Percentiles rank a stretch among this genome's conserved stretches.
Evolutionary conservation across 139 green algal species (phyloP).

Genomic region (Volvox africanus): DNA sequence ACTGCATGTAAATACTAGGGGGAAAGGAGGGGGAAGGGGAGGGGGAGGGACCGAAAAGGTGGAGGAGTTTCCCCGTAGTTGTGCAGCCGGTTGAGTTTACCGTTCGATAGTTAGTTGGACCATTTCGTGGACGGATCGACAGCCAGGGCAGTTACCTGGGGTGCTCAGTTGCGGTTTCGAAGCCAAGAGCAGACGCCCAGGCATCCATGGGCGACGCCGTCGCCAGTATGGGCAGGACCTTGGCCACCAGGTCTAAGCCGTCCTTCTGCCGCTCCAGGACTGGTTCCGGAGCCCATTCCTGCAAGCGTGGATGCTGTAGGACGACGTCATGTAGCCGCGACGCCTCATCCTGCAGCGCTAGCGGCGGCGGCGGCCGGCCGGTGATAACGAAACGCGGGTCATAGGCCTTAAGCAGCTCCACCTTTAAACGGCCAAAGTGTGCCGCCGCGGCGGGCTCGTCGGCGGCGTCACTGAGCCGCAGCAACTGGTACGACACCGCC

Average conservation of each 20-base stretch:
- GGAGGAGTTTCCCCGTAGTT: no score
- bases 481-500: constrained; percentile 54
- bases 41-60: no score
- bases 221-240: constrained; percentile 55
- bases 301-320: constrained; percentile 45
- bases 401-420: constrained; percentile 63
- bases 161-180: constrained; percentile 49
- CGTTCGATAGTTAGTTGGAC: no score
- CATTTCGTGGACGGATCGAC: no score
- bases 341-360: constrained; percentile 45
- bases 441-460: constrained; percentile 39
- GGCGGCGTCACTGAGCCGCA: constrained; percentile 45
- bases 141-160: constrained; percentile 10
- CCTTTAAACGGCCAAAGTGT: constrained; percentile 52
- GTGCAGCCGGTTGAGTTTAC: no score
- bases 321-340: constrained; percentile 54
- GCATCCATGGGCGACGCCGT: constrained; percentile 45
- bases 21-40: no score
- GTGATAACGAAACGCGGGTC: constrained; percentile 55
- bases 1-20: no score
- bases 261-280: constrained; percentile 48
- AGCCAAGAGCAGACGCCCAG: constrained; percentile 51
- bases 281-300: constrained; percentile 14
- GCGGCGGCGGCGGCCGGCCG: constrained; percentile 28
- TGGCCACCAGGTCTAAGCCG: constrained; percentile 45